phyloP scores from a whole-genome alignment of 2,329 filamentous ascomycete species.

The Arthrinium phaeospermum region DNA sequence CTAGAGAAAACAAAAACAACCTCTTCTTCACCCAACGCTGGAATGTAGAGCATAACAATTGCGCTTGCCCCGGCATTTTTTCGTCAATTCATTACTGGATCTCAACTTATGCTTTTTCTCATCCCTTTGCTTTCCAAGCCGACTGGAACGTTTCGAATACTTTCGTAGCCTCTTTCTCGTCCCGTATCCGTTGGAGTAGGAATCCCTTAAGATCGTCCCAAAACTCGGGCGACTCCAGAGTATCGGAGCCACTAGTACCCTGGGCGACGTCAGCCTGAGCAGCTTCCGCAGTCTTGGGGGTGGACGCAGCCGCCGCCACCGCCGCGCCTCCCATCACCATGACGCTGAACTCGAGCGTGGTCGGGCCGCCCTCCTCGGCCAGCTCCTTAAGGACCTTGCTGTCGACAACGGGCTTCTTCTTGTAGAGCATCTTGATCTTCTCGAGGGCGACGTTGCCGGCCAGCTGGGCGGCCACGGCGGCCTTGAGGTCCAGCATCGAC shows the following conservation, averaged over 20 bases:
- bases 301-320: conserved; percentile 44
- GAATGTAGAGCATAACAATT: conserved; percentile 35
- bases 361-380: conserved; percentile 58
- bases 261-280: conserved; percentile 52
- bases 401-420: conserved; percentile 85
- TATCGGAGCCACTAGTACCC: conserved; percentile 60
- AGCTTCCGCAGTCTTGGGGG: conserved; percentile 44
- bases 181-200: conserved; percentile 77
- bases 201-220: conserved; percentile 88
- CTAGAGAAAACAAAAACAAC: conserved; percentile 35
- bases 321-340: conserved; percentile 83
- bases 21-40: conserved; percentile 24
- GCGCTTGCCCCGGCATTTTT: conserved; percentile 12
- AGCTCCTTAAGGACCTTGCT: conserved; percentile 79
- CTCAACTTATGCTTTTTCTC: conserved; percentile 30
- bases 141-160: conserved; percentile 71
- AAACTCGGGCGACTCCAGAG: conserved; percentile 75
- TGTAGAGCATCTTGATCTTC: conserved; percentile 85
- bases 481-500: conserved; percentile 80
- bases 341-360: conserved; percentile 74
- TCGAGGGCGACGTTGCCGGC: conserved; percentile 61
- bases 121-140: conserved; percentile 66
- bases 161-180: conserved; percentile 68
- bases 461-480: conserved; percentile 67
- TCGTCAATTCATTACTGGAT: conserved; percentile 19